phyloP scores from a whole-genome alignment of 805 yeast genomes.

The Metschnikowia cubensis region DNA sequence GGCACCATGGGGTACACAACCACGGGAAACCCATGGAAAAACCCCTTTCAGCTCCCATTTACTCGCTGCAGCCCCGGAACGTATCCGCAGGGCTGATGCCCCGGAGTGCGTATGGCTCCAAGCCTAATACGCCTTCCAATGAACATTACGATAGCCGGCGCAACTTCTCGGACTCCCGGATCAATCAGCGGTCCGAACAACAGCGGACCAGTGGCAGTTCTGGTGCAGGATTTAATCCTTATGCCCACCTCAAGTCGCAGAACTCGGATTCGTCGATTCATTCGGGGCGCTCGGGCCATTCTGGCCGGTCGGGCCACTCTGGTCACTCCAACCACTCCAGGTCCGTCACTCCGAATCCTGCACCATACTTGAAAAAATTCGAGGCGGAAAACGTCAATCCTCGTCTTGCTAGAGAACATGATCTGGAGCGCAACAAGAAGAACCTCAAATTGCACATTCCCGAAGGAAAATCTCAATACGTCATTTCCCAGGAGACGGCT shows the following conservation, averaged over 20 bases:
- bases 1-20: background rate
- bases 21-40: background rate
- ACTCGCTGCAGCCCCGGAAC: background rate
- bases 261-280: background rate
- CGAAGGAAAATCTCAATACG: constrained; percentile 6
- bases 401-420: background rate
- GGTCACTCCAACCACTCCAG: background rate
- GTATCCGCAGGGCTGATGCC: constrained; percentile 1
- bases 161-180: background rate
- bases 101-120: background rate
- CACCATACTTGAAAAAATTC: constrained; percentile 4
- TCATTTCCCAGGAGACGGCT: constrained; percentile 3
- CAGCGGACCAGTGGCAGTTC: background rate
- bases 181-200: background rate
- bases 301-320: background rate
- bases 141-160: background rate
- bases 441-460: constrained; percentile 13
- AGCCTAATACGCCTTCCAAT: background rate
- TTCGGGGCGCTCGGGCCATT: background rate
- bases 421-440: constrained; percentile 12
- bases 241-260: background rate
- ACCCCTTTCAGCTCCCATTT: background rate
- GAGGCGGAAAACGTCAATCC: constrained; percentile 6
- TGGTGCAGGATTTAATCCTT: background rate
- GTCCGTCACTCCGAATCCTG: background rate